Conservation (phyloP, 2,329 filamentous ascomycete species). For the Penicillium sp. region DNA sequence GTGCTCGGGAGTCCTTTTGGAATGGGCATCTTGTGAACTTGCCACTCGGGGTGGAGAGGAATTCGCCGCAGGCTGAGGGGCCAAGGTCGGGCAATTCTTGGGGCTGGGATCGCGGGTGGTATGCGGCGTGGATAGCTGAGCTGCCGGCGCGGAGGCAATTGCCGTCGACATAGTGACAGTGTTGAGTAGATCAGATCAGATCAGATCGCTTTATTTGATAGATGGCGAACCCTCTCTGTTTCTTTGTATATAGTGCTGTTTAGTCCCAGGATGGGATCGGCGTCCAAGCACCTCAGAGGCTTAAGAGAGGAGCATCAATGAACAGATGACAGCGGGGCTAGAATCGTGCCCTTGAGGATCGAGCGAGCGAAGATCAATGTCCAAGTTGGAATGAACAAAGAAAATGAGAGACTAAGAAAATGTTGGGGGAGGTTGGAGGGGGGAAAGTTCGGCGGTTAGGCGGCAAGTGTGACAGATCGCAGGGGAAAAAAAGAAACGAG, state of each 20-base stretch:
- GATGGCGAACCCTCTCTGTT: not conserved
- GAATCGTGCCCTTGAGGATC: not conserved
- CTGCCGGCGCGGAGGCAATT: constrained; percentile 46
- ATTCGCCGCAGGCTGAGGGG: constrained; percentile 35
- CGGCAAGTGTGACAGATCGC: constrained; percentile 10
- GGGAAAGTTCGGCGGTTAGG: constrained; percentile 10
- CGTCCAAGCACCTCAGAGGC: constrained; percentile 3
- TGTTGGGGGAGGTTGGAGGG: not conserved
- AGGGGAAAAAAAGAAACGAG: constrained; percentile 1
- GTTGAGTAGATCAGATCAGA: not conserved
- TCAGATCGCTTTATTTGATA: not conserved
- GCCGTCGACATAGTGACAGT: constrained; percentile 47
- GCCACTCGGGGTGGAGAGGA: constrained; percentile 36
- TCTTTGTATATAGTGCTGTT: not conserved
- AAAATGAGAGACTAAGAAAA: not conserved
- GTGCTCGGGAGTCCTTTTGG: constrained; percentile 37
- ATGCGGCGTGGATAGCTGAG: constrained; percentile 46
- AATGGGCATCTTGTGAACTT: constrained; percentile 34
- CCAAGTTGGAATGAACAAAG: not conserved
- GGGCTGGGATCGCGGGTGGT: constrained; percentile 47
- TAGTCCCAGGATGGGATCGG: constrained; percentile 2
- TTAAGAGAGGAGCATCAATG: constrained; percentile 12
- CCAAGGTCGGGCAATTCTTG: constrained; percentile 44
- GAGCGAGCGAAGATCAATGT: not conserved
- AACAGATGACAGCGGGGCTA: not conserved